phyloP scores from a whole-genome alignment of 805 yeast species.

The Starmerella etchellsii region DNA sequence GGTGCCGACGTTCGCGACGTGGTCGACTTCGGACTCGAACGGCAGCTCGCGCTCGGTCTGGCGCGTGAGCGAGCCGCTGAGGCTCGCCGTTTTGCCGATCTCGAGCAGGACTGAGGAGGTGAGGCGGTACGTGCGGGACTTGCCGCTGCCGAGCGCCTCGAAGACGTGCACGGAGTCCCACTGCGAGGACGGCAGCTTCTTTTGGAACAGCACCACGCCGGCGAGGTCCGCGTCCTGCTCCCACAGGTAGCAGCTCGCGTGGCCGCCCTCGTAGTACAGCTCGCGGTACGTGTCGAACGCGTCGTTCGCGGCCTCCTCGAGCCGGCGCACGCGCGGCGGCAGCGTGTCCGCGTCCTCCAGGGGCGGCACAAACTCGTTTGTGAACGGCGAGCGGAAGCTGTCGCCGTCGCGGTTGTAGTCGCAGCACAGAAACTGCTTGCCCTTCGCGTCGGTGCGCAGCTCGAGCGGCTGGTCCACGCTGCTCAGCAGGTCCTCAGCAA shows the following conservation, averaged over 20 bases:
- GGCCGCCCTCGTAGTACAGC: conserved; percentile 88
- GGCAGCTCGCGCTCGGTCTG: conserved; percentile 47
- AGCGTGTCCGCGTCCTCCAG: conserved; percentile 56
- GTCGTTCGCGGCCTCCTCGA: conserved; percentile 75
- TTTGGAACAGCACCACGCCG: conserved; percentile 80
- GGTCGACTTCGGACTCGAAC: conserved; percentile 44
- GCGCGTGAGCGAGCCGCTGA: conserved; percentile 66
- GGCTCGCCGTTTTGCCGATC: conserved; percentile 35
- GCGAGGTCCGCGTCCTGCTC: conserved; percentile 67
- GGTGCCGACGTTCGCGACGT: conserved; percentile 73
- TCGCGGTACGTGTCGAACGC: conserved; percentile 89
- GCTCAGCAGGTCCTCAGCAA: conserved; percentile 78
- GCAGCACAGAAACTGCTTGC: conserved; percentile 67
- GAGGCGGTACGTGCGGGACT: conserved; percentile 41
- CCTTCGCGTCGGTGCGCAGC: conserved; percentile 38
- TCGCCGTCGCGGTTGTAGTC: conserved; percentile 95
- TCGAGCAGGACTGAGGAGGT: conserved; percentile 83
- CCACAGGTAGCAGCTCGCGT: conserved; percentile 84
- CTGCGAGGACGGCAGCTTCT: conserved; percentile 27
- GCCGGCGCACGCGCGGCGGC: conserved; percentile 46
- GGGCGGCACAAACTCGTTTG: conserved; percentile 50
- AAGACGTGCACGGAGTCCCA: conserved; percentile 96
- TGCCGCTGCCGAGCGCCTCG: conserved; percentile 36
- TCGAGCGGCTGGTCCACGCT: conserved; percentile 77
- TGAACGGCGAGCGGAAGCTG: conserved; percentile 83